Percentiles rank a stretch among this genome's conserved stretches.
These are phyloP conservation scores for Botryotinia calthae DNA, from an alignment of 2,329 filamentous ascomycete species.

Conservation along the genomic window DNA sequence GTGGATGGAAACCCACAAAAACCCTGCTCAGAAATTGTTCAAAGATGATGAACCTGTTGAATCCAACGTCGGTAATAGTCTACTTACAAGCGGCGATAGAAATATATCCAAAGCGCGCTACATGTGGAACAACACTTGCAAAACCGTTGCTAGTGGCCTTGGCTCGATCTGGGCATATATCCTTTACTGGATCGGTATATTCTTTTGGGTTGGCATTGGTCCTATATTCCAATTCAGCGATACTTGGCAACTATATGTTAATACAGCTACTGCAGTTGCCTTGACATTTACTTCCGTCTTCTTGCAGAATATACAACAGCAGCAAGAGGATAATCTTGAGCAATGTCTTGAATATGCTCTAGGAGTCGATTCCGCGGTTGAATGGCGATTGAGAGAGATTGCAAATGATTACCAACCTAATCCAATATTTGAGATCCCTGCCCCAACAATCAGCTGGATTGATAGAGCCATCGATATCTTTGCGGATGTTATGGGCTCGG, in stretches of 20 bases:
- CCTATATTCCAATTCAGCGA: conserved; percentile 24
- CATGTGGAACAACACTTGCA: background rate
- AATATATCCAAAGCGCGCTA: background rate
- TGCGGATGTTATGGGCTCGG: background rate
- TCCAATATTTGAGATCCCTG: conserved; percentile 17
- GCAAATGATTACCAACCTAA: conserved; percentile 40
- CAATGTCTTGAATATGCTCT: conserved; percentile 39
- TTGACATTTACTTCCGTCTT: conserved; percentile 44
- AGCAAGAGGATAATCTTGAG: conserved; percentile 38
- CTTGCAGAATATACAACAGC: conserved; percentile 41
- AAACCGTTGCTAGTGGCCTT: conserved; percentile 21
- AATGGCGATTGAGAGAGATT: conserved; percentile 38
- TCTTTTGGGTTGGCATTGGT: conserved; percentile 26
- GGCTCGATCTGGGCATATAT: conserved; percentile 23
- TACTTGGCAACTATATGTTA: conserved; percentile 38
- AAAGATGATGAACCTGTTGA: background rate
- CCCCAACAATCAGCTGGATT: background rate
- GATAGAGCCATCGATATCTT: background rate
- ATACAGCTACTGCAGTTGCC: conserved; percentile 45
- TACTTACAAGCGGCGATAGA: background rate
- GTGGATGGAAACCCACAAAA: background rate
- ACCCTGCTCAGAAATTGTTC: background rate
- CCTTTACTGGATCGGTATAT: conserved; percentile 25
- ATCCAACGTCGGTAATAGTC: background rate
- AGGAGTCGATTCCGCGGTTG: conserved; percentile 39